Evolutionary conservation across 2,329 filamentous ascomycete species (phyloP), one percentile per base, ranked within the genome.

Genomic region (Colletotrichum acutatum): DNA sequence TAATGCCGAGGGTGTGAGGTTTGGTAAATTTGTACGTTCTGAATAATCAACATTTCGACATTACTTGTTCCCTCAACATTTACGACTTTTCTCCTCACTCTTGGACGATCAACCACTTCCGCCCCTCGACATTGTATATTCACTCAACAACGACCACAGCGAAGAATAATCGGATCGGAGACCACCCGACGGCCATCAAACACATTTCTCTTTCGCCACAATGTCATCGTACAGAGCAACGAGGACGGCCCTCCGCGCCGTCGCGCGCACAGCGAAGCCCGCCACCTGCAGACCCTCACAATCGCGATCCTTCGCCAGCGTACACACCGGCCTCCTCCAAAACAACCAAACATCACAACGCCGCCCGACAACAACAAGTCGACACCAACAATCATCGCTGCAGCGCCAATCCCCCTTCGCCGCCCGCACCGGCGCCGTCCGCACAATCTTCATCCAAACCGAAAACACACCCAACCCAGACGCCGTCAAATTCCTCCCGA

Each of bases 391-490:
- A 64, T 53, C 74, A 19, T 9, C 32, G 11, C 32, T 34, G 11
- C 32, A 34, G 32, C 32, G 11, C 11, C 68, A 53, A 37, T 66
- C 75, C 24, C 71, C 62, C 26, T 65, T 79, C 54, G 75, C 76
- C 73, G 67, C 78, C 56, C 76, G 78, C 63, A 78, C 81, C 34
- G 79, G 79, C 66, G 84, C 84, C 62, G 82, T 81, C 72, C 92
- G 96, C 76, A 95, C 91, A 28, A 97, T 99, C 83, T 99, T 98
- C 86, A 99, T 99, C 80, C 97, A 99, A 85, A 98, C 96, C 5
- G 96, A 98, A 81, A 90, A 89, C 76, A 99, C 97, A 1, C 97
- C 97, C 30, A 99, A 99, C 84, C 88, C 91, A n/a, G 95, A 98
- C 85, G 95, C 95, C 42, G 89, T 98, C 79, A 99, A 99, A 85